Percentiles rank a stretch among this genome's conserved stretches.
Evolutionary conservation across 2,329 filamentous ascomycete species (phyloP).

Genomic region (Xylariaceae sp.): DNA sequence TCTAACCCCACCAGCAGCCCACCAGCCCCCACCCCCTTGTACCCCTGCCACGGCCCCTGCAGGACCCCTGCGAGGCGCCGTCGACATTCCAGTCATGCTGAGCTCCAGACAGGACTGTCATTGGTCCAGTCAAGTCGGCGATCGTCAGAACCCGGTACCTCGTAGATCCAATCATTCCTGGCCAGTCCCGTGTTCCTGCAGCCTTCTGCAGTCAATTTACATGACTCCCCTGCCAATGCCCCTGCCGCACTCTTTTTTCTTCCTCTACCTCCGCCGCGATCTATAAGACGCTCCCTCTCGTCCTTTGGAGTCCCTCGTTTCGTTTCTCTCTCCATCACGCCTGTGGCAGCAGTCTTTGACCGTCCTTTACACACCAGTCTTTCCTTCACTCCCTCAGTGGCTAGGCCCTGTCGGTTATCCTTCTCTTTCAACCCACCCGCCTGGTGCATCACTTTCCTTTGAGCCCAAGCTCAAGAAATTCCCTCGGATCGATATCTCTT

Average conservation of each 20-base stretch:
- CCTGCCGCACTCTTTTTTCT: slow-evolving; percentile 5
- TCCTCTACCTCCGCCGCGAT: slow-evolving; percentile 14
- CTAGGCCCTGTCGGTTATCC: slow-evolving; percentile 24
- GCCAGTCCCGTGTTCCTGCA: slow-evolving; percentile 27
- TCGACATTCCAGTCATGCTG: too few species aligned
- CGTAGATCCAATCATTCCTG: slow-evolving; percentile 28
- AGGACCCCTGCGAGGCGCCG: too few species aligned
- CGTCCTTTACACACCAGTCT: slow-evolving; percentile 22
- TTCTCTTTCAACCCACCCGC: slow-evolving; percentile 25
- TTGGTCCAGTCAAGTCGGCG: too few species aligned
- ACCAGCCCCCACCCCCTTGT: too few species aligned
- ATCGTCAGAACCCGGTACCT: slow-evolving; percentile 23
- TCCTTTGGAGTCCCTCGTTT: slow-evolving; percentile 29
- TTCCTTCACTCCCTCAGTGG: slow-evolving; percentile 31
- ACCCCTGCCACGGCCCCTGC: too few species aligned
- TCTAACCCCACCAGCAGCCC: too few species aligned
- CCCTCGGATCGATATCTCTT: slow-evolving; percentile 8
- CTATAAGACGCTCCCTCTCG: slow-evolving; percentile 23
- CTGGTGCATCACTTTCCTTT: slow-evolving; percentile 36
- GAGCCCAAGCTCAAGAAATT: slow-evolving; percentile 21
- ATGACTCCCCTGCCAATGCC: too few species aligned
- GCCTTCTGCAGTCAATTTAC: slow-evolving; percentile 17
- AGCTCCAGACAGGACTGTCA: too few species aligned
- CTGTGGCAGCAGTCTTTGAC: slow-evolving; percentile 22
- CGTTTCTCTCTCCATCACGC: slow-evolving; percentile 24